These are phyloP conservation scores for Leersia perrieri DNA, from an alignment of 176 grass and related monocot genomes.

Conservation along the genomic window DNA sequence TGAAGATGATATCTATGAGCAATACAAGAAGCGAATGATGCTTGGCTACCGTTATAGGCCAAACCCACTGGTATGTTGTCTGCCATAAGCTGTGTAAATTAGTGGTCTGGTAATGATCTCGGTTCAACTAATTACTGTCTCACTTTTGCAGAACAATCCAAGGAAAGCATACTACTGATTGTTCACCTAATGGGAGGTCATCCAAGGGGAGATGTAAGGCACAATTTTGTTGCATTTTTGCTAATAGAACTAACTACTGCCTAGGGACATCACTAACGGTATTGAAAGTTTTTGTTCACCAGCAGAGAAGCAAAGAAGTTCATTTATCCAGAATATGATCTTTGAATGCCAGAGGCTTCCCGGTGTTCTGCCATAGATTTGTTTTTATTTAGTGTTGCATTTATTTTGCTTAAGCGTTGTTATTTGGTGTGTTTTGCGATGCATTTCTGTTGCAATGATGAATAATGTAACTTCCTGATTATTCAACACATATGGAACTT, in stretches of 20 bases:
- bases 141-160: slow-evolving; percentile 71
- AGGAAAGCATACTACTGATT: slow-evolving; percentile 87
- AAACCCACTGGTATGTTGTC: slow-evolving; percentile 70
- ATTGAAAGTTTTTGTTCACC: slow-evolving; percentile 51
- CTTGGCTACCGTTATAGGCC: slow-evolving; percentile 91
- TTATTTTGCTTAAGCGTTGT: not conserved
- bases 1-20: slow-evolving; percentile 98
- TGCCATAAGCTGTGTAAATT: not conserved
- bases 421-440: not conserved
- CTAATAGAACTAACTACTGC: slow-evolving; percentile 25
- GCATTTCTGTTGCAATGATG: not conserved
- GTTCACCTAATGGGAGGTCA: not conserved
- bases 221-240: slow-evolving; percentile 30
- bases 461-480: not conserved
- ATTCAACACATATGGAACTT: not conserved
- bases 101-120: not conserved
- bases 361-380: slow-evolving; percentile 13
- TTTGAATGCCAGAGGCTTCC: slow-evolving; percentile 28
- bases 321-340: slow-evolving; percentile 30
- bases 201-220: slow-evolving; percentile 39
- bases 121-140: not conserved
- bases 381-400: slow-evolving; percentile 10
- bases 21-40: slow-evolving; percentile 99
- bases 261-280: slow-evolving; percentile 30
- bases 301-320: slow-evolving; percentile 44